phyloP scores from a whole-genome alignment of 305 asterid genomes.

The Rubia peregrina region DNA sequence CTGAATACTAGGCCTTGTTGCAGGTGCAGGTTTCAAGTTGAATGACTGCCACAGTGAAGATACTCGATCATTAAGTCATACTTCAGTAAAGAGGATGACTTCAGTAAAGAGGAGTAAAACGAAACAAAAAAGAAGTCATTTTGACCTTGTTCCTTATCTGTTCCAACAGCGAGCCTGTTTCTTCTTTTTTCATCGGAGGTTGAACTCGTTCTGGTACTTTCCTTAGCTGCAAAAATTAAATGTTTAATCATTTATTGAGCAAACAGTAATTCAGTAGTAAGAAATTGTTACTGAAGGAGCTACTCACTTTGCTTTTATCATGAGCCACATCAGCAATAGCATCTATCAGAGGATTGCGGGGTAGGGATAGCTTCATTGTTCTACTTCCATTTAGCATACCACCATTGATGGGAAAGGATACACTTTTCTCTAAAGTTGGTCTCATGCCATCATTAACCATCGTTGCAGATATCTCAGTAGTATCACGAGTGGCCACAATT shows the following conservation, averaged over 20 bases:
- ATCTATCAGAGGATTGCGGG: constrained; percentile 64
- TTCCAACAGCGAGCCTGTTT: constrained; percentile 69
- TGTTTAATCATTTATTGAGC: constrained; percentile 18
- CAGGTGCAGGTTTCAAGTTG: constrained; percentile 75
- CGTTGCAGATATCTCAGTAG: constrained; percentile 4
- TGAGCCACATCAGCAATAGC: constrained; percentile 59
- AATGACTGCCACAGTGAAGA: constrained; percentile 58
- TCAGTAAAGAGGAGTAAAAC: not conserved
- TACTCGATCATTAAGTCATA: constrained; percentile 27
- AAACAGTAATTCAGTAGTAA: not conserved
- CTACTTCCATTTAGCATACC: constrained; percentile 35
- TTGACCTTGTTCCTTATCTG: constrained; percentile 85
- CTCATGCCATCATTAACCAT: constrained; percentile 11
- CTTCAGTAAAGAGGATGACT: constrained; percentile 2
- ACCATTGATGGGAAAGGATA: constrained; percentile 39
- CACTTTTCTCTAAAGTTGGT: constrained; percentile 33
- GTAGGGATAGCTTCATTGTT: constrained; percentile 46
- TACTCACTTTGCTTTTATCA: constrained; percentile 81
- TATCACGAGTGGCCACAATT: constrained; percentile 6
- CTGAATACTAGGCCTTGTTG: constrained; percentile 63
- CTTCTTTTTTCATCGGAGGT: constrained; percentile 46
- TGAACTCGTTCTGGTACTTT: constrained; percentile 57
- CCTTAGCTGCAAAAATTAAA: constrained; percentile 56
- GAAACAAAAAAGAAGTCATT: constrained; percentile 1
- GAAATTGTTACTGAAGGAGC: not conserved